phyloP scores from a whole-genome alignment of 148 eudicot genomes.

The Euryodendron excelsum region DNA sequence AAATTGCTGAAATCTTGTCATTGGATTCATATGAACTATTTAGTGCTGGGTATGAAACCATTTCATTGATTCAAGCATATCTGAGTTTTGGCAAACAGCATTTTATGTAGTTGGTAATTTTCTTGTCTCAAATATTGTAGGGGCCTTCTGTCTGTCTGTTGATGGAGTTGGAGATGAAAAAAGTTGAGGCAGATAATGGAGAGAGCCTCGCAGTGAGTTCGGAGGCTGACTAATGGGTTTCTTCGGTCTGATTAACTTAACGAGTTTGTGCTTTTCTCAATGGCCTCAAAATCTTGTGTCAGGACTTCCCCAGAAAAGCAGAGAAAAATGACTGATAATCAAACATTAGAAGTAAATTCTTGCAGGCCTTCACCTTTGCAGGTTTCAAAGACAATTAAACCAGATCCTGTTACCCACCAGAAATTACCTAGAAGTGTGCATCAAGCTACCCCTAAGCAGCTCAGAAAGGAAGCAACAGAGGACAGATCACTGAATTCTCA shows the following conservation, averaged over 20 bases:
- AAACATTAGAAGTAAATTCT: conserved; percentile 28
- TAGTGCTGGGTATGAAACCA: background rate
- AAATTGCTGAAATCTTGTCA: background rate
- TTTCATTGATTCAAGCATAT: background rate
- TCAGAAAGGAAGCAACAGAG: conserved; percentile 19
- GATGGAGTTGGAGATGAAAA: conserved; percentile 35
- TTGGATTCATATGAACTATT: background rate
- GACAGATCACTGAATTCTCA: conserved; percentile 25
- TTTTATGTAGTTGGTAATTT: background rate
- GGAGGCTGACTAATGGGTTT: conserved; percentile 33
- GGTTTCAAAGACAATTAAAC: conserved; percentile 30
- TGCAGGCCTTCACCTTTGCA: conserved; percentile 29
- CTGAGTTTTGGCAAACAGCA: background rate
- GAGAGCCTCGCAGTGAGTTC: conserved; percentile 17
- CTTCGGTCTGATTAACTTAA: conserved; percentile 18
- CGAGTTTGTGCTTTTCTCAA: conserved; percentile 17
- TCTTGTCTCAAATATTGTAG: conserved; percentile 23
- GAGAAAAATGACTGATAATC: conserved; percentile 32
- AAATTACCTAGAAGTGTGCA: conserved; percentile 30
- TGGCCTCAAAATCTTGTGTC: conserved; percentile 56
- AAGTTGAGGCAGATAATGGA: conserved; percentile 18
- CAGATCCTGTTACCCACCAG: conserved; percentile 28
- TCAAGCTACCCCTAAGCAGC: conserved; percentile 27
- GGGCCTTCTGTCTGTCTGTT: conserved; percentile 15
- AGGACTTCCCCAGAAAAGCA: conserved; percentile 38